Percentiles rank a stretch among this genome's conserved stretches.
Conservation (phyloP, 495 filamentous ascomycete species). For the Ramalina intermedia region DNA sequence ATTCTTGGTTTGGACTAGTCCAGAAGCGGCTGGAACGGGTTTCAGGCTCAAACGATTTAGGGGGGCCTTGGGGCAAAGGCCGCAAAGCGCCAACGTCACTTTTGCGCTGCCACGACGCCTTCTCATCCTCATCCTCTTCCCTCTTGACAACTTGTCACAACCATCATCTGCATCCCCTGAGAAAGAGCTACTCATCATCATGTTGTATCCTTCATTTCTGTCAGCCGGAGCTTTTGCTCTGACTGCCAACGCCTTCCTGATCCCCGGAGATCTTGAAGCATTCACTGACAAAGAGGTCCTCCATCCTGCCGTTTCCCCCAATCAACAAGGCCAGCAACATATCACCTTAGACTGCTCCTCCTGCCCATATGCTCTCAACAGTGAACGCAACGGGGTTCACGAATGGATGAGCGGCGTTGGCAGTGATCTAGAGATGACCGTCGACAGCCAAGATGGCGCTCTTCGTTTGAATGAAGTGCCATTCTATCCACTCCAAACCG, state of each 20-base stretch:
- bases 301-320: slow-evolving; percentile 20
- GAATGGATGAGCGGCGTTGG: slow-evolving; percentile 12
- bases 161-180: not conserved
- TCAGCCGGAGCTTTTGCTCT: slow-evolving; percentile 29
- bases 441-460: slow-evolving; percentile 27
- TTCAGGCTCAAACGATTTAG: too few species aligned
- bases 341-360: slow-evolving; percentile 31
- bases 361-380: slow-evolving; percentile 29
- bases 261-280: slow-evolving; percentile 19
- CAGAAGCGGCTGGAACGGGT: too few species aligned
- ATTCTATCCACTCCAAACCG: slow-evolving; percentile 33
- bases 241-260: slow-evolving; percentile 32
- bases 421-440: slow-evolving; percentile 23
- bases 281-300: slow-evolving; percentile 19
- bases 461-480: slow-evolving; percentile 33
- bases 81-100: too few species aligned
- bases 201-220: slow-evolving; percentile 30
- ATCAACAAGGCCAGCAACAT: slow-evolving; percentile 13
- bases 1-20: too few species aligned
- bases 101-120: not conserved
- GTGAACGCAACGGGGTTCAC: slow-evolving; percentile 13
- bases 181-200: slow-evolving; percentile 11
- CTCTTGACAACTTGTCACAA: not conserved
- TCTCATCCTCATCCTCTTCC: not conserved
- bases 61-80: too few species aligned